Percentiles rank a stretch among this genome's conserved stretches.
Evolutionary conservation across 768 basidiomycete genomes (phyloP).

Genomic region (Boletus tomentosulus): DNA sequence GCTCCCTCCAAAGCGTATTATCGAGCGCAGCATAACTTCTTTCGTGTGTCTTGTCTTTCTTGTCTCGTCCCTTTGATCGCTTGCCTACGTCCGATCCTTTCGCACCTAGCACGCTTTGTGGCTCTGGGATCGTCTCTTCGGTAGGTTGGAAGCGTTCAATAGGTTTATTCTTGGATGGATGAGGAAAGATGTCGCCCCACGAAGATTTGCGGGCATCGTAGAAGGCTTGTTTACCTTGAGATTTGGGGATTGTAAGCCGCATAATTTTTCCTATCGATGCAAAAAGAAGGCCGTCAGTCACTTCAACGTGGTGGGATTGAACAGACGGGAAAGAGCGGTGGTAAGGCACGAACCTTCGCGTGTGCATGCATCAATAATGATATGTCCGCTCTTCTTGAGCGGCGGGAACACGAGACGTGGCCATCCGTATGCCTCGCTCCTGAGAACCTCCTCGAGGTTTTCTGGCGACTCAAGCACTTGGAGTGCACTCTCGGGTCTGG

Average conservation of each 20-base stretch:
- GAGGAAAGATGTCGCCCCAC: slow-evolving; percentile 97
- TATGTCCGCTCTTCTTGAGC: slow-evolving; percentile 85
- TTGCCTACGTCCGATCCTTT: slow-evolving; percentile 61
- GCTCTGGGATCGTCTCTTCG: slow-evolving; percentile 25
- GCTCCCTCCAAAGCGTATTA: slow-evolving; percentile 37
- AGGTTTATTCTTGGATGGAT: slow-evolving; percentile 73
- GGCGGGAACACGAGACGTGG: slow-evolving; percentile 92
- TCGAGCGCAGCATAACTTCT: slow-evolving; percentile 28
- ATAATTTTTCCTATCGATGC: slow-evolving; percentile 71
- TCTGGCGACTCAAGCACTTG: slow-evolving; percentile 17
- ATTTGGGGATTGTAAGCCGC: slow-evolving; percentile 86
- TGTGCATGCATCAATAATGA: slow-evolving; percentile 87
- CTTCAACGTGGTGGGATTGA: background rate
- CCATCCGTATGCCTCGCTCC: slow-evolving; percentile 81
- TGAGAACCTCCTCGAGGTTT: slow-evolving; percentile 51
- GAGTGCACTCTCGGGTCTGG: slow-evolving; percentile 1
- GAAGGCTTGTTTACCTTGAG: slow-evolving; percentile 92
- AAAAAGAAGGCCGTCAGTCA: slow-evolving; percentile 4
- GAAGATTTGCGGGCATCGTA: slow-evolving; percentile 91
- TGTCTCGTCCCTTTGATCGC: slow-evolving; percentile 26
- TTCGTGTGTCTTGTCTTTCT: slow-evolving; percentile 18
- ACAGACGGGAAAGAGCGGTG: slow-evolving; percentile 5
- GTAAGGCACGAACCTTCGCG: slow-evolving; percentile 54
- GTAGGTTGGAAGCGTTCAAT: slow-evolving; percentile 54
- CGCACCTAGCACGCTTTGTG: slow-evolving; percentile 24